Base-by-base conservation (phyloP, 2,329 filamentous ascomycete species). In the Raffaelea arxii region DNA sequence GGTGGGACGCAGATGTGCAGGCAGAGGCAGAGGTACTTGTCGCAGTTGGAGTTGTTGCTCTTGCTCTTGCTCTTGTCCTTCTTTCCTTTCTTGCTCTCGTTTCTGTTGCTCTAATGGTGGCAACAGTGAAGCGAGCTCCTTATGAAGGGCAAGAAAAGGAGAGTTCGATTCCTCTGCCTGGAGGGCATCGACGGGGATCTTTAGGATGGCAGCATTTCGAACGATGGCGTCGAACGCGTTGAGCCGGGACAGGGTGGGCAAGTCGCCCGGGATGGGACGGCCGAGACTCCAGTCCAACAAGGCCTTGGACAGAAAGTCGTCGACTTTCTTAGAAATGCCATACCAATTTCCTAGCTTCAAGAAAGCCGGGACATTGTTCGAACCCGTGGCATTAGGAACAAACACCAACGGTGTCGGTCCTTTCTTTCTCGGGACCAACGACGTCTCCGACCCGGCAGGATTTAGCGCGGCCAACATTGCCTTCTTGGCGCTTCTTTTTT, bases 1-100 rank as follows among this genome's bases (percentile, higher is more conserved):
- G 1, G 53, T 51, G 14, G 52, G 50, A 9, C 55, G 54, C 7
- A 52, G 43, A 27, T 37, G 43, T 4, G 6, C n/a, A 10, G 27
- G 18, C 41, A 30, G 21, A 2, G n/a, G 41, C n/a, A 14, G 40
- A n/a, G n/a, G n/a, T n/a, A n/a, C n/a, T n/a, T n/a, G n/a, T n/a
- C n/a, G n/a, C n/a, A n/a, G n/a, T n/a, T n/a, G n/a, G n/a, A n/a
- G n/a, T n/a, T n/a, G n/a, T n/a, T n/a, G n/a, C n/a, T n/a, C n/a
- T n/a, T n/a, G n/a, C n/a, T n/a, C n/a, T n/a, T n/a, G n/a, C 27
- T 32, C 10, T 16, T 32, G 27, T 32, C 10, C 10, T 32, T 32
- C 27, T 10, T 10, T 32, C 27, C 16, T 32, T 32, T 32, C 27
- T 16, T 32, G 9, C 16, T 32, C 10, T 9, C 27, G 16, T 16